phyloP scores from a whole-genome alignment of 345 rosid species.

The Clausena lansium region DNA sequence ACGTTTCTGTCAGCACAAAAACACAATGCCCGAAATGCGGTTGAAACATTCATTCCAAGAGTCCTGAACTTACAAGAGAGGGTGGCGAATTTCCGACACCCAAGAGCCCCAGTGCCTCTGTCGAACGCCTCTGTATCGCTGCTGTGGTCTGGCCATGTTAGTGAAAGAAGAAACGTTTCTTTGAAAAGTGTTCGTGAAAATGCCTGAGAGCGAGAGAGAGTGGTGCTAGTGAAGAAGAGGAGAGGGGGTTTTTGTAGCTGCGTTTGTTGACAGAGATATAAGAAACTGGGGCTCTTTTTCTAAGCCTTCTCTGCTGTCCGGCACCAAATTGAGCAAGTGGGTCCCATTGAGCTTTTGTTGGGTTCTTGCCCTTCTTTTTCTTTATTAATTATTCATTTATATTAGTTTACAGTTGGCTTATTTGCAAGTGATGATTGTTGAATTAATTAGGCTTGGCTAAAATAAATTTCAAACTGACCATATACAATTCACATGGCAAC shows the following conservation, averaged over 20 bases:
- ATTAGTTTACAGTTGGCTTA: slow-evolving; percentile 44
- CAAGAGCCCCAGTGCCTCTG: slow-evolving; percentile 99
- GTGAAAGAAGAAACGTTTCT: slow-evolving; percentile 19
- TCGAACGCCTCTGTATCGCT: slow-evolving; percentile 91
- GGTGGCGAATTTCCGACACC: slow-evolving; percentile 99
- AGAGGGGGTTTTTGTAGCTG: slow-evolving; percentile 58
- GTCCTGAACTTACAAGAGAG: slow-evolving; percentile 60
- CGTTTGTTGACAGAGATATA: slow-evolving; percentile 25
- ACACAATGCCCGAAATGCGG: background rate
- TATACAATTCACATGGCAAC: slow-evolving; percentile 45
- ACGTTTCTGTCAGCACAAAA: slow-evolving; percentile 18
- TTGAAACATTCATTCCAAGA: background rate
- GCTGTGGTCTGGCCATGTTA: slow-evolving; percentile 89
- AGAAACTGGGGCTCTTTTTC: slow-evolving; percentile 29
- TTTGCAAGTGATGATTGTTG: slow-evolving; percentile 38
- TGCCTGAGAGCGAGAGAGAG: slow-evolving; percentile 31
- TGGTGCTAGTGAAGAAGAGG: slow-evolving; percentile 27
- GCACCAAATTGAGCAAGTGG: slow-evolving; percentile 54
- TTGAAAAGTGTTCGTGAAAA: slow-evolving; percentile 40
- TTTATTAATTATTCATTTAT: background rate
- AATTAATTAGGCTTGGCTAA: slow-evolving; percentile 29
- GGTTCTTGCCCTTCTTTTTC: slow-evolving; percentile 9
- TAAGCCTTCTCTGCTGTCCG: slow-evolving; percentile 42
- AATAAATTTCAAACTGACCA: slow-evolving; percentile 27
- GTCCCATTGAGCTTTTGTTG: slow-evolving; percentile 41